phyloP scores from a whole-genome alignment of 2,329 filamentous ascomycete genomes.

The Neonectria magnoliae region DNA sequence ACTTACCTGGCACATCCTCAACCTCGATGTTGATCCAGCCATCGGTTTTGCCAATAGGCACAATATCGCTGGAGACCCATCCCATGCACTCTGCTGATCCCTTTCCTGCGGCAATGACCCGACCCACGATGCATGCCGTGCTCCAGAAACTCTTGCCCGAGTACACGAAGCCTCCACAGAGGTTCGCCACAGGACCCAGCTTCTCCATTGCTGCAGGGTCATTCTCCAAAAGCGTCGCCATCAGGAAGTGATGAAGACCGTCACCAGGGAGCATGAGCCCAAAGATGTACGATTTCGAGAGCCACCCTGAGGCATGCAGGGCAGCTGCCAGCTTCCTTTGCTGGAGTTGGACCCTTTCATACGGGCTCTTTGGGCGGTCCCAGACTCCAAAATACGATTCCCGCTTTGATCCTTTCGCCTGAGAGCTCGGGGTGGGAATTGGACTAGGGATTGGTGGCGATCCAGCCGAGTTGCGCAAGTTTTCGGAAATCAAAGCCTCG shows the following conservation, averaged over 20 bases:
- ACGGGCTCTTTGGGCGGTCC: slow-evolving; percentile 47
- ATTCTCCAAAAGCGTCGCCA: slow-evolving; percentile 72
- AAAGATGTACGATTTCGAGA: slow-evolving; percentile 74
- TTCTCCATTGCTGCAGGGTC: slow-evolving; percentile 67
- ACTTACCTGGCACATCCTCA: slow-evolving; percentile 62
- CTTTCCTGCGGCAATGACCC: slow-evolving; percentile 70
- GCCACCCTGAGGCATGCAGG: slow-evolving; percentile 70
- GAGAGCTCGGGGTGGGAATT: slow-evolving; percentile 44
- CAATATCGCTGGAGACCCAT: slow-evolving; percentile 71
- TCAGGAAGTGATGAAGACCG: slow-evolving; percentile 69
- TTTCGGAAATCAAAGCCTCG: slow-evolving; percentile 59
- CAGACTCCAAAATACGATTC: slow-evolving; percentile 60
- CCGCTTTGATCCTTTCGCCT: slow-evolving; percentile 48
- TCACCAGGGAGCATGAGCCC: slow-evolving; percentile 73
- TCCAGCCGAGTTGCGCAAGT: slow-evolving; percentile 54
- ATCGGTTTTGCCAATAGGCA: slow-evolving; percentile 61
- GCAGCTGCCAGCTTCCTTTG: slow-evolving; percentile 66
- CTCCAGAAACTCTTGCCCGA: slow-evolving; percentile 74
- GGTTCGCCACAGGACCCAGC: slow-evolving; percentile 68
- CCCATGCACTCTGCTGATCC: slow-evolving; percentile 74
- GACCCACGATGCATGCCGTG: slow-evolving; percentile 71
- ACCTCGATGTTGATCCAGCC: slow-evolving; percentile 70
- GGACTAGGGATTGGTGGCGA: slow-evolving; percentile 44
- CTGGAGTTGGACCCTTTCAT: slow-evolving; percentile 52
- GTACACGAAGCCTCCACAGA: slow-evolving; percentile 73